Base-by-base conservation (phyloP, 306 rosid genomes). In the Nissolia schottii region DNA sequence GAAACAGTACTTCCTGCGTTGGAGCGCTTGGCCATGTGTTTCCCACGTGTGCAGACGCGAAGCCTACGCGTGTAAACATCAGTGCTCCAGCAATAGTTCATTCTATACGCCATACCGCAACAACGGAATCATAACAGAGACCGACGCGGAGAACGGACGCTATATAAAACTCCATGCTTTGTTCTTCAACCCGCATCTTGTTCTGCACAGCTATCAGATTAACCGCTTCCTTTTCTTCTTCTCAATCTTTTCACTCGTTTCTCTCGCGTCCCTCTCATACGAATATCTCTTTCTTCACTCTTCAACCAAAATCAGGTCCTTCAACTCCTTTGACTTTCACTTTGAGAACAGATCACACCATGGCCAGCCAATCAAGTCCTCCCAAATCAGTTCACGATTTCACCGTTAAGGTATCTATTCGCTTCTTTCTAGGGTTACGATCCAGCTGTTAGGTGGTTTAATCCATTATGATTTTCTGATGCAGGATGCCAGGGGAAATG, bases 401-500 rank as follows among this genome's bases (percentile, higher is more conserved):
- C 91, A 86, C 87, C 22, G 93, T 87, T 16, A 87, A 86, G 80
- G 96, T 87, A 35, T 56, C 64, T 27, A 67, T 12, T 7, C 19
- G 10, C 20, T 18, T 3, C 43, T 31, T 10, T 32, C 50, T n/a
- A n/a, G n/a, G n/a, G n/a, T n/a, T n/a, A n/a, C n/a, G n/a, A n/a
- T n/a, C n/a, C n/a, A n/a, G n/a, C n/a, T n/a, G n/a, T n/a, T n/a
- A n/a, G n/a, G n/a, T n/a, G n/a, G n/a, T n/a, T n/a, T n/a, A n/a
- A n/a, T n/a, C n/a, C n/a, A n/a, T n/a, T n/a, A n/a, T n/a, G n/a
- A n/a, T 2, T 14, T 45, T 14, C 20, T 45, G 51, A 45, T 16
- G 46, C 78, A 94, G 99, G 99, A 94, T 82, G 85, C 97, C n/a
- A 89, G 7, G 82, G 97, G 93, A 58, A 91, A 86, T 0, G 95